Base-by-base conservation (phyloP, 805 yeast species). In the Candida sonorensis region DNA sequence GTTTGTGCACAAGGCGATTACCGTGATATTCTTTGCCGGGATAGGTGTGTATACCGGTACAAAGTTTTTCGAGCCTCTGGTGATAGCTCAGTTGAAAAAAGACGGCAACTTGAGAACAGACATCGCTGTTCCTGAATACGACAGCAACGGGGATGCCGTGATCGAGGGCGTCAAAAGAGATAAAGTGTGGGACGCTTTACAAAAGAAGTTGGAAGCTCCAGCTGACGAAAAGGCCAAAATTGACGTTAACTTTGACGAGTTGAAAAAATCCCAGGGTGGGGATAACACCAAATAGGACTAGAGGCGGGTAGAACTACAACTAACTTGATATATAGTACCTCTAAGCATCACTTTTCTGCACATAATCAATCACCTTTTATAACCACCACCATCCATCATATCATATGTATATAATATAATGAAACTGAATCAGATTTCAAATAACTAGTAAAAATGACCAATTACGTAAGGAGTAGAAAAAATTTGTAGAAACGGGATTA, bases 61-160 rank as follows among this genome's bases (percentile, higher is more conserved):
- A 35, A 73, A 69, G 49, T 82, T 82, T 57, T 82, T 84, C 63
- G 78, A 78, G 44, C 94, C 94, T 2, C 53, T 82, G 12, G 69
- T 82, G 3, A 68, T 81, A 19, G 87, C 78, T 29, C 79, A 70
- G 41, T 62, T 82, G 37, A 64, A 67, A 44, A 71, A 75, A 47
- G 86, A 80, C 40, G 84, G 85, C 2, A 67, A 68, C 36, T 61
- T 82, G 30, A 67, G 88, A 49, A 48, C 57, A 2, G 90, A 79
- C 45, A 67, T 81, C 27, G 60, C 61, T 10, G 61, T 79, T 22
- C 80, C 80, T 2, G 63, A 72, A 19, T 71, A 64, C 38, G 75
- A 71, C 39, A 62, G 55, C 5, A 62, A 66, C 13, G 73, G 74
- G 13, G 48, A 50, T 23, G 43, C 36, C 27, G 39, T 54, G 1